These are phyloP conservation scores for Daldinia concentrica DNA, from an alignment of 495 filamentous ascomycete genomes.

Conservation along the genomic window DNA sequence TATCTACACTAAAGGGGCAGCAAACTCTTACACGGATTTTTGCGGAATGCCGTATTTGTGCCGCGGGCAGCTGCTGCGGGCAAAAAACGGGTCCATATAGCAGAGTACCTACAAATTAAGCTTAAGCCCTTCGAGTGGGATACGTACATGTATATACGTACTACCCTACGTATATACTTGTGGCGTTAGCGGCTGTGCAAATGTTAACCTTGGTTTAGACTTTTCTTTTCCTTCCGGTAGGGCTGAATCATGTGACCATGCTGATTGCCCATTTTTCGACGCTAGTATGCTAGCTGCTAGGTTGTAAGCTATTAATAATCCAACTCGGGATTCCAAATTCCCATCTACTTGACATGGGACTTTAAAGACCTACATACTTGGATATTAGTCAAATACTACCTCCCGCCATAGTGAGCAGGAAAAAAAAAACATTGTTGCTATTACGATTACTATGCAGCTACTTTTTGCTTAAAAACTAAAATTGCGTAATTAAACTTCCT, in stretches of 20 bases:
- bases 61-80: background rate
- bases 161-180: constrained; percentile 7
- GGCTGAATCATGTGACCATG: constrained; percentile 50
- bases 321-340: constrained; percentile 22
- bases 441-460: background rate
- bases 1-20: background rate
- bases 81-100: background rate
- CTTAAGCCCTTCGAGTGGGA: background rate
- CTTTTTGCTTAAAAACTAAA: background rate
- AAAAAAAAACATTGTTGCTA: background rate
- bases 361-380: background rate
- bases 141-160: too few relatives aligned
- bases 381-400: constrained; percentile 3
- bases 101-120: background rate
- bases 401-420: background rate
- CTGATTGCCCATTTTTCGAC: constrained; percentile 7
- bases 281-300: constrained; percentile 14
- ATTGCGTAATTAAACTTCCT: too few relatives aligned
- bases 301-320: constrained; percentile 5
- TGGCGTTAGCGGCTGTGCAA: constrained; percentile 30
- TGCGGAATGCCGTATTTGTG: background rate
- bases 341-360: constrained; percentile 29
- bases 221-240: constrained; percentile 36
- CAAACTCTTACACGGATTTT: background rate
- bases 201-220: constrained; percentile 22